phyloP scores from a whole-genome alignment of 1,284 basidiomycete species.

The Pseudozyma flocculosa region DNA sequence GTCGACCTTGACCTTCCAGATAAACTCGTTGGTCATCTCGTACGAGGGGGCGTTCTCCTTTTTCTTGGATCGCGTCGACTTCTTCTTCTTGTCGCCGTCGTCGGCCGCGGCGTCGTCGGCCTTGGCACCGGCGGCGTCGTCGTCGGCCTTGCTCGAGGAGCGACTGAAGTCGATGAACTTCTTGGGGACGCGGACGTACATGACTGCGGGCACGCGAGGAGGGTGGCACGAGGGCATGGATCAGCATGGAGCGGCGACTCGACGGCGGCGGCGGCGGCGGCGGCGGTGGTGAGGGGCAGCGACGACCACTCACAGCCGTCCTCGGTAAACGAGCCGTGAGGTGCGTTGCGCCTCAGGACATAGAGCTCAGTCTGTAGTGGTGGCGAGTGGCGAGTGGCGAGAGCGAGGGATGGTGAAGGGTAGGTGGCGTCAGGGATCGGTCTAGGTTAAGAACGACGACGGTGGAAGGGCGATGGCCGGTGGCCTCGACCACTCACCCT shows the following conservation, averaged over 20 bases:
- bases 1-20: conserved; percentile 52
- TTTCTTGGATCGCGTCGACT: conserved; percentile 36
- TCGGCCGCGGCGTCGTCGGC: conserved; percentile 12
- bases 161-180: conserved; percentile 54
- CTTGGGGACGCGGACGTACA: conserved; percentile 52
- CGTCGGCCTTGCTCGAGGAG: conserved; percentile 33
- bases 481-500: conserved; percentile 21
- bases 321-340: conserved; percentile 48
- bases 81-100: conserved; percentile 24
- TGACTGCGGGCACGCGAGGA: conserved; percentile 12
- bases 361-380: conserved; percentile 43
- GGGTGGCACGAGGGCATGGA: not conserved
- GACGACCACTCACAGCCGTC: conserved; percentile 32
- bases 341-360: conserved; percentile 46
- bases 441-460: too few species aligned
- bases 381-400: not conserved
- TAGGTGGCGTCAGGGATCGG: too few species aligned
- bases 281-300: too few species aligned
- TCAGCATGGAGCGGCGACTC: too few species aligned
- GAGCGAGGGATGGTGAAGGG: too few species aligned
- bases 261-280: too few species aligned
- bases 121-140: conserved; percentile 12
- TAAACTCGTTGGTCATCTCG: conserved; percentile 45
- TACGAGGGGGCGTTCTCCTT: conserved; percentile 48
- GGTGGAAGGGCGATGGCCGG: too few species aligned